A percentile compares a stretch with the other conserved stretches of the same genome.
Evolutionary conservation across 805 yeast species (phyloP).

Genomic region (Candida odintsovae): DNA sequence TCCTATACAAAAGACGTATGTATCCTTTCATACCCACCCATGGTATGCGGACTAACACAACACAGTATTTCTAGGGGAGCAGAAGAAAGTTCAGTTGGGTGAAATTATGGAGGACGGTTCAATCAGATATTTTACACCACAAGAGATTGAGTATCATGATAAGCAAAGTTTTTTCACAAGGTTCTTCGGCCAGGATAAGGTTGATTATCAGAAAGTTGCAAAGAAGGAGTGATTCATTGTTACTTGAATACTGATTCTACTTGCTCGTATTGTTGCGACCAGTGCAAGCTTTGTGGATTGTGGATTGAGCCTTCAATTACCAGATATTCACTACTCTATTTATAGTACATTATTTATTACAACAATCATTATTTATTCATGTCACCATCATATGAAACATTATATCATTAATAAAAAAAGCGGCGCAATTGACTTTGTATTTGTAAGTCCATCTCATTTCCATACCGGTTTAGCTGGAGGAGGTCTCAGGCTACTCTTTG

Average conservation of each 20-base stretch:
- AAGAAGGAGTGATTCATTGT: conserved; percentile 4
- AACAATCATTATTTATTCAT: not conserved
- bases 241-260: no score
- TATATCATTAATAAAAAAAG: not conserved
- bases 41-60: not conserved
- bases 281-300: no score
- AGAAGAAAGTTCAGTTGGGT: conserved; percentile 20
- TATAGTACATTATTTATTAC: not conserved
- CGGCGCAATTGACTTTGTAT: no score
- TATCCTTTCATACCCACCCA: not conserved
- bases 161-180: conserved; percentile 14
- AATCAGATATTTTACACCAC: conserved; percentile 15
- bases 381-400: not conserved
- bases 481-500: conserved; percentile 2
- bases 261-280: no score
- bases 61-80: conserved; percentile 16
- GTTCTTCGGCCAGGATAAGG: conserved; percentile 21
- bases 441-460: conserved; percentile 2
- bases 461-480: conserved; percentile 6
- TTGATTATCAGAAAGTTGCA: conserved; percentile 14
- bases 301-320: no score
- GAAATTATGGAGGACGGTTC: conserved; percentile 22
- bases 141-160: conserved; percentile 19
- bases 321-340: no score
- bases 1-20: conserved; percentile 19